These are phyloP conservation scores for Syzygium malaccense DNA, from an alignment of 441 rosid species.

Conservation along the genomic window DNA sequence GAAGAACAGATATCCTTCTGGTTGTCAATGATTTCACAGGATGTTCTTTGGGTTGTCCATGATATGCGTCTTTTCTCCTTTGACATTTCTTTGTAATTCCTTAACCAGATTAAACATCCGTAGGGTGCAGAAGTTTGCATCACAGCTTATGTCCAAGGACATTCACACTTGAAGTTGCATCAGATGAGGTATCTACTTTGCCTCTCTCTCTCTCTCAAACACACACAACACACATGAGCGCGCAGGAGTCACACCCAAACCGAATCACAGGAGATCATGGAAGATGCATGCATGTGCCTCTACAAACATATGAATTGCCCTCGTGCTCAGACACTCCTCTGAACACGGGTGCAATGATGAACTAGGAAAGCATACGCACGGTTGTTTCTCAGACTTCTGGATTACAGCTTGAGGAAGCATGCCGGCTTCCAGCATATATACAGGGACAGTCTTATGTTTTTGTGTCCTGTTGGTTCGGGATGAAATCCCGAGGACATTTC, in stretches of 20 bases:
- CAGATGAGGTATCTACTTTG: neutral
- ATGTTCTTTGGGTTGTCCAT: slow-evolving; percentile 51
- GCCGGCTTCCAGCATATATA: neutral
- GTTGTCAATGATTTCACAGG: neutral
- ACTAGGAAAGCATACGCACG: neutral
- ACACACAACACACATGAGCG: neutral
- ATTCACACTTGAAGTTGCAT: slow-evolving; percentile 9
- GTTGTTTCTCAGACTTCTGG: neutral
- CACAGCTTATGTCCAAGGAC: slow-evolving; percentile 26
- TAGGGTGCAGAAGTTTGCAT: slow-evolving; percentile 56
- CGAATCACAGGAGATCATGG: neutral
- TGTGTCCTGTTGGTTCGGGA: neutral
- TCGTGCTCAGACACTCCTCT: neutral
- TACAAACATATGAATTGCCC: neutral
- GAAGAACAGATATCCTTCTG: slow-evolving; percentile 86
- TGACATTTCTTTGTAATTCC: slow-evolving; percentile 20
- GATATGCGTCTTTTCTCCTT: neutral
- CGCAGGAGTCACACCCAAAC: neutral
- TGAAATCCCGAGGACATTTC: neutral
- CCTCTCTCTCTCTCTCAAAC: neutral
- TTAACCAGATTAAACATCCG: slow-evolving; percentile 54
- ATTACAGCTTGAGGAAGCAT: neutral
- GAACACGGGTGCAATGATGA: neutral
- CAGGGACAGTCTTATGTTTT: neutral
- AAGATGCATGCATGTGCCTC: neutral